Base-by-base conservation (phyloP, 768 basidiomycete species). In the Paxillus rubicundulus region DNA sequence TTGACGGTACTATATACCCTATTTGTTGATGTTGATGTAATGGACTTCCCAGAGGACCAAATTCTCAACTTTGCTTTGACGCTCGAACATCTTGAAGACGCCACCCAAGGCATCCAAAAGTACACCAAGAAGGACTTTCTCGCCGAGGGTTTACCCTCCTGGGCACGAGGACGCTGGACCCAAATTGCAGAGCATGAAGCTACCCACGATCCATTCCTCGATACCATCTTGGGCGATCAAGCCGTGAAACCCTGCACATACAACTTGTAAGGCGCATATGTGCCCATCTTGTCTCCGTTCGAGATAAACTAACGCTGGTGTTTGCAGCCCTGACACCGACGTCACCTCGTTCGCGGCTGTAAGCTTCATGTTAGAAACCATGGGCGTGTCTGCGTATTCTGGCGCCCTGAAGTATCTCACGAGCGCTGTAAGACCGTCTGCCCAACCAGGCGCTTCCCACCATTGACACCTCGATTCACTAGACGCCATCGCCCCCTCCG, bases 321-420 rank as follows among this genome's bases (percentile, higher is more conserved):
- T 45, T 42, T 45, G n/a, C 52, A 73, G 73, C 70, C 77, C 75
- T 5, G 70, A 73, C 61, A 71, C 72, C 34, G 76, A 76, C 59
- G 67, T 74, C 30, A 53, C 61, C 5, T 68, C 73, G 17, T 84
- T 83, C 69, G 63, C 73, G 34, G 70, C 69, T 12, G 61, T 77
- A 14, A 72, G 79, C 20, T 71, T 71, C 53, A 63, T 77, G 48
- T 64, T 85, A 37, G 82, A 85, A 70, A 72, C 74, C 28, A 78
- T 87, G 39, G 75, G 74, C 9, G 73, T 77, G 4, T 75, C 80
- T 7, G 82, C 84, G 6, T 87, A 84, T 62, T 73, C 79, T 51
- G 87, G 86, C 14, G 78, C 79, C 1, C 70, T 79, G 2, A 69
- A 72, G 16, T 70, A 68, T 55, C 64, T 82, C 50, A 39, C 59